Evolutionary conservation across 2,329 filamentous ascomycete genomes (phyloP).

Genomic region (Orbilia oligospora): DNA sequence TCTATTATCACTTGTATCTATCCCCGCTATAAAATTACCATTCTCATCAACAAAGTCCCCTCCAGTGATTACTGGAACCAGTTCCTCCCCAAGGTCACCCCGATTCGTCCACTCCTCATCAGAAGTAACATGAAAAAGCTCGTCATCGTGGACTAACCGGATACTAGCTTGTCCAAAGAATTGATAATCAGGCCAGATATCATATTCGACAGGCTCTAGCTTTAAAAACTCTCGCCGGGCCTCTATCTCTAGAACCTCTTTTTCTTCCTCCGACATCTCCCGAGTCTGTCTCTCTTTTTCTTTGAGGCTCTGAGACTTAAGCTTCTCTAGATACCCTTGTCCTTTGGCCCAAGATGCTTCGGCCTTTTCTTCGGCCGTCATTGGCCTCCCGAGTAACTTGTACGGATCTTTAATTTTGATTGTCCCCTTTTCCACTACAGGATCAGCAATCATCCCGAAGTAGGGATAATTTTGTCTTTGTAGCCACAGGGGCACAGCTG

Average conservation of each 20-base stretch:
- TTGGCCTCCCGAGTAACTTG: not conserved
- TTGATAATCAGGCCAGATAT: slow-evolving; percentile 24
- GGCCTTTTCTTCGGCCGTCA: slow-evolving; percentile 1
- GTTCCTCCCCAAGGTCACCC: slow-evolving; percentile 7
- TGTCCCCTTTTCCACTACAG: slow-evolving; percentile 8
- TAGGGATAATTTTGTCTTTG: slow-evolving; percentile 24
- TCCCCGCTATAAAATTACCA: too few species aligned
- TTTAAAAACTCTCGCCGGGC: not conserved
- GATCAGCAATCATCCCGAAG: slow-evolving; percentile 20
- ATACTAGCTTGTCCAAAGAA: slow-evolving; percentile 37
- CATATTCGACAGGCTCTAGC: slow-evolving; percentile 4
- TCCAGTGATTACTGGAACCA: not conserved
- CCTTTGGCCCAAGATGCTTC: not conserved
- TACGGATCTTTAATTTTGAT: slow-evolving; percentile 21
- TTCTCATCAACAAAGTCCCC: not conserved
- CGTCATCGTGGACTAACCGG: not conserved
- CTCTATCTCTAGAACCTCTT: not conserved
- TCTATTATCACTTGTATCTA: too few species aligned
- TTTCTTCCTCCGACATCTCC: not conserved
- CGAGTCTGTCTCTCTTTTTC: not conserved
- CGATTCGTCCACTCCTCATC: slow-evolving; percentile 36
- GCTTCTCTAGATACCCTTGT: slow-evolving; percentile 16
- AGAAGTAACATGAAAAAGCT: slow-evolving; percentile 30
- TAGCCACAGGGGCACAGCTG: slow-evolving; percentile 16
- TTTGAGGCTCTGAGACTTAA: not conserved